Base-by-base conservation (phyloP, 2,329 filamentous ascomycete genomes). In the Saccharata proteae region DNA sequence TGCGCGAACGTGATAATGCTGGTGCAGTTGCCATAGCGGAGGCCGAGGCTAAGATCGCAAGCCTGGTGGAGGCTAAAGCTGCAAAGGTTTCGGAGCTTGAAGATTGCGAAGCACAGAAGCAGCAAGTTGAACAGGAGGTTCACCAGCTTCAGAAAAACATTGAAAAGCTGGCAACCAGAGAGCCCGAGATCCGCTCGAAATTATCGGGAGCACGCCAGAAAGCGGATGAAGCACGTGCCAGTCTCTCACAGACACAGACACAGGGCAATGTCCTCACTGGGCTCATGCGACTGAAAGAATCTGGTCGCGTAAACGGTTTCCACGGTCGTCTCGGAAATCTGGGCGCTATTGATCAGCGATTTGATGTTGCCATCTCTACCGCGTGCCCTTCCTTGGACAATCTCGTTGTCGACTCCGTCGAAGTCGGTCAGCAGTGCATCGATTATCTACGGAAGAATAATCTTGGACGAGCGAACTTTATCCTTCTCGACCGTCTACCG, bases 381-480 rank as follows among this genome's bases (percentile, higher is more conserved):
- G 92, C 90, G 8, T 96, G 90, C 44, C 77, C 82, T 26, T 71
- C 80, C 3, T 71, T 98, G 7, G 84, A 98, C 56, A 93, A 96
- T 50, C 86, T 98, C 57, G 88, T 98, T 7, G 93, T 93, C 1
- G 90, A 96, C 46, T 86, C 83, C 1, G 88, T 96, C 10, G 90
- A 96, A 47, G 82, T 85, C 36, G 90, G 86, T 41, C 90, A 98
- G 56, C 86, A 96, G 53, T 98, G 92, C 55, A 96, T 98, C 40
- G 90, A 96, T 50, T 90, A 98, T 49, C 69, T 98, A 9, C 77
- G 90, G 34, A 98, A 96, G 65, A 98, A 93, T 46, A 94, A 94
- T 44, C 75, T 98, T 3, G 90, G 90, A 9, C 77, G 92, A 45
- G 90, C 86, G 37, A 94, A 94, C 60, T 96, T 98, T 54, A 96